Evolutionary conservation across 2,329 filamentous ascomycete species (phyloP).

Genomic region (Boeremia lycopersici): DNA sequence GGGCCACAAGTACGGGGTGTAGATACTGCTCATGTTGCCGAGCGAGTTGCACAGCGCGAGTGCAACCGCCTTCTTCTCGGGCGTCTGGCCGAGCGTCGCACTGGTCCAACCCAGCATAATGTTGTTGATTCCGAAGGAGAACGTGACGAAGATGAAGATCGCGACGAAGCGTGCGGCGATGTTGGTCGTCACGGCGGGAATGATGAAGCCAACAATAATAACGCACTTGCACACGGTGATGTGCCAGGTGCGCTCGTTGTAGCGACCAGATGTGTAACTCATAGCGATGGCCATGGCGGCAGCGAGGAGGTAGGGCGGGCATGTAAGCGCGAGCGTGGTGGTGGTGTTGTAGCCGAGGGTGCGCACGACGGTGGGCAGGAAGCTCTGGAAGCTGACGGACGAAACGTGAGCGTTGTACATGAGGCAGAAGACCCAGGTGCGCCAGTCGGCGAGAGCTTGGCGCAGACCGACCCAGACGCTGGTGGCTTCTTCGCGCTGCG

Average conservation of each 20-base stretch:
- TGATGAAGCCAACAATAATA: slow-evolving; percentile 53
- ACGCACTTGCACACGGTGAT: slow-evolving; percentile 52
- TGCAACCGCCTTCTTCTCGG: slow-evolving; percentile 40
- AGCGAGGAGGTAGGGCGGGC: slow-evolving; percentile 57
- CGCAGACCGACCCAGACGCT: slow-evolving; percentile 36
- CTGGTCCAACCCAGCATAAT: slow-evolving; percentile 39
- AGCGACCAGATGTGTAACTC: slow-evolving; percentile 57
- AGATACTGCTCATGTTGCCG: slow-evolving; percentile 38
- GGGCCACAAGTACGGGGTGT: slow-evolving; percentile 37
- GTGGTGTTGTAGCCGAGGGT: slow-evolving; percentile 47
- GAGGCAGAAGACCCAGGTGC: slow-evolving; percentile 40
- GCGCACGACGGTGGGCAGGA: slow-evolving; percentile 44
- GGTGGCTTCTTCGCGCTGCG: slow-evolving; percentile 49
- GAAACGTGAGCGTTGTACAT: slow-evolving; percentile 40
- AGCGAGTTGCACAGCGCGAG: slow-evolving; percentile 37
- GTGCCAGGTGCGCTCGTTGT: slow-evolving; percentile 59
- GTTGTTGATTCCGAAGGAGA: slow-evolving; percentile 39
- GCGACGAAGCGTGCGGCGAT: slow-evolving; percentile 35
- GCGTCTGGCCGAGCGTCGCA: slow-evolving; percentile 35
- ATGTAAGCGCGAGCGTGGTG: slow-evolving; percentile 45
- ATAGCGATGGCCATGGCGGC: slow-evolving; percentile 55
- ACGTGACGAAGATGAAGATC: slow-evolving; percentile 40
- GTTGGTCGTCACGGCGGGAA: slow-evolving; percentile 35
- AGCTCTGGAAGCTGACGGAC: slow-evolving; percentile 39
- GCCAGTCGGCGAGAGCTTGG: slow-evolving; percentile 35